Percentiles rank a stretch among this genome's conserved stretches.
Evolutionary conservation across 768 basidiomycete genomes (phyloP).

Genomic region (Pholiota microspora): DNA sequence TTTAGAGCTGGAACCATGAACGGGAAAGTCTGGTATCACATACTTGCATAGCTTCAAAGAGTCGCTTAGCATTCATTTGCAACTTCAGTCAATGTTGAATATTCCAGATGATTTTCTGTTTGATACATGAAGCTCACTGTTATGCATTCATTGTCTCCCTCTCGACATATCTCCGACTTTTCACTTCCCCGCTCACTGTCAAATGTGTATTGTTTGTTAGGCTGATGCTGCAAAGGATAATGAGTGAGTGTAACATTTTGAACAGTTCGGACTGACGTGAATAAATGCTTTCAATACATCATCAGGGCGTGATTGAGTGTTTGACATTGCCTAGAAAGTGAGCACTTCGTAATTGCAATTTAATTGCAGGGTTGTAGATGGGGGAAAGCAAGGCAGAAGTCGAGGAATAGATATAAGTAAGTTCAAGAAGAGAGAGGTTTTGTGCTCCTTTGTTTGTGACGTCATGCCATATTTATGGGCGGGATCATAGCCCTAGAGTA

Average conservation of each 20-base stretch:
- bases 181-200: constrained; percentile 58
- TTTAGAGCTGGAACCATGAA: neutral
- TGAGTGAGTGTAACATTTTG: neutral
- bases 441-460: neutral
- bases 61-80: constrained; percentile 57
- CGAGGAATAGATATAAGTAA: too few relatives aligned
- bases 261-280: constrained; percentile 27
- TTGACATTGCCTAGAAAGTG: constrained; percentile 5
- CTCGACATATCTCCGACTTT: constrained; percentile 58
- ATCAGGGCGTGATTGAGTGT: constrained; percentile 22
- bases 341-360: neutral
- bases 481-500: neutral
- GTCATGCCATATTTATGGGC: neutral
- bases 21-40: constrained; percentile 5
- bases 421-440: too few relatives aligned
- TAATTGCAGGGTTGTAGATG: neutral
- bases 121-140: constrained; percentile 34
- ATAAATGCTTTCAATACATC: constrained; percentile 40
- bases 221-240: constrained; percentile 39
- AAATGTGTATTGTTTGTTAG: constrained; percentile 55
- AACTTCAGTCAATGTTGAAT: constrained; percentile 37
- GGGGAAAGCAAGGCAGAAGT: neutral
- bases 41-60: constrained; percentile 77
- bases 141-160: constrained; percentile 51
- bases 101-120: neutral